Conservation (phyloP, 2,329 filamentous ascomycete genomes). For the Cadophora gregata region DNA sequence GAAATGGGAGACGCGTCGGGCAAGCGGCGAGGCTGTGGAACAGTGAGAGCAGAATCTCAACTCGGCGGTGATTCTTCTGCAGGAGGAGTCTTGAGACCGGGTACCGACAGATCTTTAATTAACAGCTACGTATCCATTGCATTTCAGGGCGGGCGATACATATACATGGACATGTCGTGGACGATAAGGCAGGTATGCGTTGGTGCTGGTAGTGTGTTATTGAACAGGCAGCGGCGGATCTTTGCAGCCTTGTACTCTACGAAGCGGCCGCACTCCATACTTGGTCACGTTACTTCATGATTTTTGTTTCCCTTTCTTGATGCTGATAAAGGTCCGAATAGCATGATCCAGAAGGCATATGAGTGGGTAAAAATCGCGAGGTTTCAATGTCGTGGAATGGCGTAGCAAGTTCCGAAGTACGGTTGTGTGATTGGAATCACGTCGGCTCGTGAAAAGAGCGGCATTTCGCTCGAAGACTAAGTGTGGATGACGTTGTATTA, state of each 20-base stretch:
- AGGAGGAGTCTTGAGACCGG: constrained; percentile 19
- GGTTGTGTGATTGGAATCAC: too few species aligned
- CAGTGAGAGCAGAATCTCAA: constrained; percentile 11
- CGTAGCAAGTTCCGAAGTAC: too few species aligned
- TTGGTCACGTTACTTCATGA: neutral
- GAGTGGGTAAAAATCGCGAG: neutral
- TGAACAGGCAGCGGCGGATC: constrained; percentile 6
- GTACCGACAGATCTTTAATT: constrained; percentile 25
- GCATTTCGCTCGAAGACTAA: too few species aligned
- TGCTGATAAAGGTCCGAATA: neutral
- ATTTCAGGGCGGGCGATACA: constrained; percentile 6
- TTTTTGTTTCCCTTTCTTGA: neutral
- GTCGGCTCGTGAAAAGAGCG: too few species aligned
- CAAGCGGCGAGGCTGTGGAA: constrained; percentile 32
- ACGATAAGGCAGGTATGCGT: constrained; percentile 28
- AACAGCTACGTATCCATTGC: neutral
- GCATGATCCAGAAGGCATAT: neutral
- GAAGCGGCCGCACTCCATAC: neutral
- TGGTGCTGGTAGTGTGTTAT: constrained; percentile 14
- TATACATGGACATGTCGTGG: constrained; percentile 14
- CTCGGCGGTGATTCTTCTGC: constrained; percentile 9
- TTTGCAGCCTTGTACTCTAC: neutral
- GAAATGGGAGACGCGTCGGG: constrained; percentile 1
- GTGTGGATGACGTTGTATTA: too few species aligned
- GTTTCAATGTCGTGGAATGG: too few species aligned